Evolutionary conservation across 257 asterid genomes (phyloP).

Genomic region (Osmanthus fragrans): DNA sequence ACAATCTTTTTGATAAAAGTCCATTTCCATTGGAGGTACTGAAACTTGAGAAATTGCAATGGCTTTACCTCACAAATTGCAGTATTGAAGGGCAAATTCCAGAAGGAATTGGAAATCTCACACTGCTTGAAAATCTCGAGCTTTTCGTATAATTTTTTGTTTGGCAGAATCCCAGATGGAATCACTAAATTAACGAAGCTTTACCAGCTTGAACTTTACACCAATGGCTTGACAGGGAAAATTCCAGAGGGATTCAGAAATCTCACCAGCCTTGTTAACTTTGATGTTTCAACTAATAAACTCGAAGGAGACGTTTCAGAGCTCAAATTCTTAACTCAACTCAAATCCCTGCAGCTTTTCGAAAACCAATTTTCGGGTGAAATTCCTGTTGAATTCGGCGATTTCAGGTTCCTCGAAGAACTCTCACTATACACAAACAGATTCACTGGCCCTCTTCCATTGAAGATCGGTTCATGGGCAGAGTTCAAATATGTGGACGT

Average conservation of each 20-base stretch:
- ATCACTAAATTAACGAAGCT: conserved; percentile 38
- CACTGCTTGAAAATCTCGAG: conserved; percentile 44
- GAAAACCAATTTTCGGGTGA: conserved; percentile 44
- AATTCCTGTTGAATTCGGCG: conserved; percentile 45
- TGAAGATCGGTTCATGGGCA: conserved; percentile 45
- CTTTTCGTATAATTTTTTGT: conserved; percentile 33
- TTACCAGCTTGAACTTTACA: conserved; percentile 40
- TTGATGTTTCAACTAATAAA: conserved; percentile 37
- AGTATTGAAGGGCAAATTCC: conserved; percentile 46
- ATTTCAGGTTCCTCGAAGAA: conserved; percentile 30
- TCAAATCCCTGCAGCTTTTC: conserved; percentile 39
- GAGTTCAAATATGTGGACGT: conserved; percentile 36
- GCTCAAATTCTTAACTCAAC: conserved; percentile 29
- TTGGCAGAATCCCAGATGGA: conserved; percentile 40
- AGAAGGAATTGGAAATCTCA: conserved; percentile 46
- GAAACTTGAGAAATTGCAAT: conserved; percentile 37
- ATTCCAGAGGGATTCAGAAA: conserved; percentile 40
- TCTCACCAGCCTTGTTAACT: conserved; percentile 31
- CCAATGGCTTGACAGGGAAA: conserved; percentile 36
- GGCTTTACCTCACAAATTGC: conserved; percentile 41
- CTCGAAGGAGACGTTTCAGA: conserved; percentile 46
- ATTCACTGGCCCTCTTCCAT: conserved; percentile 42
- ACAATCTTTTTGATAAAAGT: conserved; percentile 30
- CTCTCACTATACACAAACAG: conserved; percentile 37
- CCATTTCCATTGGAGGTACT: conserved; percentile 41